phyloP scores from a whole-genome alignment of 2,329 filamentous ascomycete species.

The Trichothecium roseum region DNA sequence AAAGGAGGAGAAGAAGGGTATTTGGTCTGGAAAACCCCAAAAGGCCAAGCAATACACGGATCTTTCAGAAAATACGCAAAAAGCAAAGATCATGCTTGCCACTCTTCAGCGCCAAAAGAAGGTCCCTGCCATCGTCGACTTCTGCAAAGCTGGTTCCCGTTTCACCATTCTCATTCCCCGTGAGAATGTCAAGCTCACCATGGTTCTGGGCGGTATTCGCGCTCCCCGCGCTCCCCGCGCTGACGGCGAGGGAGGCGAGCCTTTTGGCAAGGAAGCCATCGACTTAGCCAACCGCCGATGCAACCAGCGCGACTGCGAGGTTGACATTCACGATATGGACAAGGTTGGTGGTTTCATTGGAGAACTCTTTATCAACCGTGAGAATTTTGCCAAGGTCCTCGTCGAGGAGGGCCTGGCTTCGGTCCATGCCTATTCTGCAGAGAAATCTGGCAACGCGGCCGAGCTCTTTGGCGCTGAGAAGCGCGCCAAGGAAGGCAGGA shows the following conservation, averaged over 20 bases:
- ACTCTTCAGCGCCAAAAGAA: constrained; percentile 84
- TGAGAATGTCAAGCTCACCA: constrained; percentile 87
- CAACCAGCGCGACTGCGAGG: constrained; percentile 90
- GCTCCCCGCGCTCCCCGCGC: constrained; percentile 75
- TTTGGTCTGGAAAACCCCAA: constrained; percentile 86
- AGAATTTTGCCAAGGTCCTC: constrained; percentile 88
- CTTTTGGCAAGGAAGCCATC: constrained; percentile 88
- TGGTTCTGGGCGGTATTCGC: constrained; percentile 88
- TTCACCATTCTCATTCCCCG: constrained; percentile 88
- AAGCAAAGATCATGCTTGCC: constrained; percentile 88
- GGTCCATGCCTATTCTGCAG: constrained; percentile 89
- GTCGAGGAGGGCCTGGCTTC: constrained; percentile 89
- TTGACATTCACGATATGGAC: constrained; percentile 90
- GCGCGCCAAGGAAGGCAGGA: constrained; percentile 78
- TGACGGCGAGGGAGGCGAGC: constrained; percentile 71
- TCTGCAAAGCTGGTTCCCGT: constrained; percentile 91
- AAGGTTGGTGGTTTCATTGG: constrained; percentile 98
- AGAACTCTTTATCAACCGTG: constrained; percentile 82
- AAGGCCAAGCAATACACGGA: constrained; percentile 77
- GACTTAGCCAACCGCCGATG: constrained; percentile 82
- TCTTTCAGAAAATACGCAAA: constrained; percentile 85
- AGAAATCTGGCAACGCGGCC: constrained; percentile 81
- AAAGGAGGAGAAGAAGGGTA: constrained; percentile 81
- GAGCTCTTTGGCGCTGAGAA: constrained; percentile 84
- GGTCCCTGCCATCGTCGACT: constrained; percentile 88